These are phyloP conservation scores for Candida corydali DNA, from an alignment of 805 yeast genomes.

Conservation along the genomic window DNA sequence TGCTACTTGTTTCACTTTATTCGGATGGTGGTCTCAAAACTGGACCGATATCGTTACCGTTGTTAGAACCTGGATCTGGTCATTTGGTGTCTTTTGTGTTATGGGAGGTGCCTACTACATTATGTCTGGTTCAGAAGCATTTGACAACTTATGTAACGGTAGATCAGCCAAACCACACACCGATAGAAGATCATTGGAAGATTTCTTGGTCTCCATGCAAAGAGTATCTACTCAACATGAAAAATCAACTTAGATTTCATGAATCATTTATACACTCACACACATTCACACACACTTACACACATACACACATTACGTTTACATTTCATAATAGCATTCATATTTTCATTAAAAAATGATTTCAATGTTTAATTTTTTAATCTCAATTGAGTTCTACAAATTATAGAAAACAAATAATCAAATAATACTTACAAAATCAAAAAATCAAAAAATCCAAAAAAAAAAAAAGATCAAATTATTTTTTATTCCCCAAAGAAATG, in stretches of 20 bases:
- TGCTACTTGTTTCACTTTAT: slow-evolving; percentile 87
- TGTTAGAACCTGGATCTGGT: slow-evolving; percentile 91
- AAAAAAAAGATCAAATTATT: background rate
- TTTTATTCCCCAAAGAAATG: slow-evolving; percentile 1
- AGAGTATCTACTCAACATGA: slow-evolving; percentile 89
- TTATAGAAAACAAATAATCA: background rate
- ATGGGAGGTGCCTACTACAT: slow-evolving; percentile 95
- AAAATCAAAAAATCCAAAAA: background rate
- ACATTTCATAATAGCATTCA: too few relatives aligned
- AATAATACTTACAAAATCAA: background rate
- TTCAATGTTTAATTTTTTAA: background rate
- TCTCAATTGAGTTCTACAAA: background rate
- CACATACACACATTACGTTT: too few relatives aligned
- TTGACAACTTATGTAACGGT: slow-evolving; percentile 84
- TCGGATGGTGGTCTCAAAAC: slow-evolving; percentile 98
- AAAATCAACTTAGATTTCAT: slow-evolving; percentile 53
- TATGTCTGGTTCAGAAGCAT: slow-evolving; percentile 77
- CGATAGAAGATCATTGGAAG: slow-evolving; percentile 70
- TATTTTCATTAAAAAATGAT: background rate
- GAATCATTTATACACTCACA: too few relatives aligned
- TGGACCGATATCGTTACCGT: slow-evolving; percentile 95
- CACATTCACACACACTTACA: too few relatives aligned
- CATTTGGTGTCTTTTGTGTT: slow-evolving; percentile 95
- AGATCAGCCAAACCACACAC: slow-evolving; percentile 53
- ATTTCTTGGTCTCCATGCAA: slow-evolving; percentile 81